These are phyloP conservation scores for Phlebiopsis flavidoalba DNA, from an alignment of 768 basidiomycete genomes.

Conservation along the genomic window DNA sequence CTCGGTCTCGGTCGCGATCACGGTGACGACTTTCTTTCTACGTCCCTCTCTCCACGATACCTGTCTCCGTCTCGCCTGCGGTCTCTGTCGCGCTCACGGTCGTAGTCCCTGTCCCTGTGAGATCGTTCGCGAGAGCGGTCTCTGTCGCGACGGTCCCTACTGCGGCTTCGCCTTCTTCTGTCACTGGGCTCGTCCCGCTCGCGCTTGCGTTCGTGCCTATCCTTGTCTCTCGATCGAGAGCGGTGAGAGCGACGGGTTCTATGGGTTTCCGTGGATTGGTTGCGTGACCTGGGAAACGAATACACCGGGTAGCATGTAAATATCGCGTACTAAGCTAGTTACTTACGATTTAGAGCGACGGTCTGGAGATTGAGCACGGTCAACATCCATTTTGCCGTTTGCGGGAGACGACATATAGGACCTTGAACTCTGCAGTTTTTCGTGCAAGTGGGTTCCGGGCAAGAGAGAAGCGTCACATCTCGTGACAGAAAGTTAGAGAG, in stretches of 20 bases:
- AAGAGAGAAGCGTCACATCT: neutral
- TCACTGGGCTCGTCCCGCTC: slow-evolving; percentile 51
- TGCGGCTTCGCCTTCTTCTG: slow-evolving; percentile 59
- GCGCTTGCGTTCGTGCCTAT: slow-evolving; percentile 51
- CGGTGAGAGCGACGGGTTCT: slow-evolving; percentile 68
- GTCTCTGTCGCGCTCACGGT: slow-evolving; percentile 39
- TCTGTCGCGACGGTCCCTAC: slow-evolving; percentile 42
- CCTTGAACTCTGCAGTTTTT: neutral
- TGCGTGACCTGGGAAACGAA: slow-evolving; percentile 44
- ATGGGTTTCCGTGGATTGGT: slow-evolving; percentile 73
- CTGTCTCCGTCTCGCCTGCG: slow-evolving; percentile 38
- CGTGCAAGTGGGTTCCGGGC: neutral
- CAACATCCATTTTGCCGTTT: slow-evolving; percentile 58
- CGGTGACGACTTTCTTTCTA: slow-evolving; percentile 45
- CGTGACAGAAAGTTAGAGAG: neutral
- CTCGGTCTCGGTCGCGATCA: slow-evolving; percentile 40
- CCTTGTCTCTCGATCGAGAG: slow-evolving; percentile 61
- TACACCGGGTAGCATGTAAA: neutral
- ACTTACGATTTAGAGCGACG: slow-evolving; percentile 25
- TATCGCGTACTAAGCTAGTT: slow-evolving; percentile 20
- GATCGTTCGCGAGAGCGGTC: slow-evolving; percentile 34
- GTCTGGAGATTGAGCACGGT: slow-evolving; percentile 30
- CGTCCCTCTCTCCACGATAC: slow-evolving; percentile 43
- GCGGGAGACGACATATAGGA: slow-evolving; percentile 40
- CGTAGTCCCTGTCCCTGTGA: slow-evolving; percentile 37